phyloP scores from a whole-genome alignment of 163 green algal genomes.

The Chlamydomonas reinhardtii region DNA sequence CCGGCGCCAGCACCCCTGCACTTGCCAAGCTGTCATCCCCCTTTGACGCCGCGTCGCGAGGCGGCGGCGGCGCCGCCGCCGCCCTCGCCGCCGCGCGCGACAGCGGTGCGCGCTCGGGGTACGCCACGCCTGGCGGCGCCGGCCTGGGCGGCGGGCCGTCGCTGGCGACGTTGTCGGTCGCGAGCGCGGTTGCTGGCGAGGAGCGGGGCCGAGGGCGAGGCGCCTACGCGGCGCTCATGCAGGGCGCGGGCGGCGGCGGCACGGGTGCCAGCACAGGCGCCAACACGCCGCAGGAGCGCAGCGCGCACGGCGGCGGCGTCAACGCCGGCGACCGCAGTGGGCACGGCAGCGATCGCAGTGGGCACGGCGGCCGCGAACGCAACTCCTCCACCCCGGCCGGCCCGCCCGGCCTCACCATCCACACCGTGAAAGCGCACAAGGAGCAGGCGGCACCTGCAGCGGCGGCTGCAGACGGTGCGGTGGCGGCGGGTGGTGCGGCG shows the following conservation, averaged over 20 bases:
- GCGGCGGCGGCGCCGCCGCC: not conserved
- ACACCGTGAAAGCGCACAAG: constrained; percentile 42
- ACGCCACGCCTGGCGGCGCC: not conserved
- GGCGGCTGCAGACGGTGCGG: not conserved
- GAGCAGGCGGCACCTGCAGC: not conserved
- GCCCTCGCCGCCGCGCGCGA: not conserved
- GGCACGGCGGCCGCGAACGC: not conserved
- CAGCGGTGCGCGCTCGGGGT: not conserved
- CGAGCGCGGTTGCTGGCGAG: not conserved
- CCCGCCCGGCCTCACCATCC: constrained; percentile 29
- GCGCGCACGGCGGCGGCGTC: constrained; percentile 5
- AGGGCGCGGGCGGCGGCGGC: constrained; percentile 2
- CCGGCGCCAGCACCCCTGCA: not conserved
- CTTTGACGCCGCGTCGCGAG: not conserved
- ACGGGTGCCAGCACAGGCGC: constrained; percentile 26
- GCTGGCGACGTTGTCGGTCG: not conserved
- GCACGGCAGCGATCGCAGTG: not conserved
- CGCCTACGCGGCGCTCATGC: constrained; percentile 60
- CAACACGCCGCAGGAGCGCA: constrained; percentile 26
- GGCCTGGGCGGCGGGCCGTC: not conserved
- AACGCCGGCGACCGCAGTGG: not conserved
- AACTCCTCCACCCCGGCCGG: too few species aligned
- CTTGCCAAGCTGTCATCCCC: not conserved
- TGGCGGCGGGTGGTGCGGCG: not conserved
- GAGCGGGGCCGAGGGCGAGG: constrained; percentile 52